phyloP scores from a whole-genome alignment of 345 rosid genomes.

The Erysimum cheiranthoides region DNA sequence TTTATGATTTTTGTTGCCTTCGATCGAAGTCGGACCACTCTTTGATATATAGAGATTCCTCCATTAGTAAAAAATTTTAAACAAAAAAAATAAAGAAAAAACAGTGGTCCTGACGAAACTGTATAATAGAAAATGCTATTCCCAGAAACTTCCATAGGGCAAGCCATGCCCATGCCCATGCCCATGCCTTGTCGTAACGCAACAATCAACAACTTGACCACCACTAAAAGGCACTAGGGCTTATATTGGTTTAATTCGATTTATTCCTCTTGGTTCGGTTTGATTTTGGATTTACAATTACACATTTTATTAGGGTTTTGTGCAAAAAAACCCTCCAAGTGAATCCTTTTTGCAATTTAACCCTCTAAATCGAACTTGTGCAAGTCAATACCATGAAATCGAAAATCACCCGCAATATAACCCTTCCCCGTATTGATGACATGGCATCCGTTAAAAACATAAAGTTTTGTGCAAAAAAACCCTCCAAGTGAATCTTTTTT shows the following conservation, averaged over 20 bases:
- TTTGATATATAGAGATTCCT: background rate
- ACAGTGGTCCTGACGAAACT: slow-evolving; percentile 29
- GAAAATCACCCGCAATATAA: too few relatives aligned
- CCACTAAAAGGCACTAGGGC: slow-evolving; percentile 3
- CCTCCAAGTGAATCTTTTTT: too few relatives aligned
- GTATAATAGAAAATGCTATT: slow-evolving; percentile 15
- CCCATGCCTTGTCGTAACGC: slow-evolving; percentile 7
- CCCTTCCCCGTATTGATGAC: too few relatives aligned
- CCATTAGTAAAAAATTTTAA: background rate
- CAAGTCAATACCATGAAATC: too few relatives aligned
- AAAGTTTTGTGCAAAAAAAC: too few relatives aligned
- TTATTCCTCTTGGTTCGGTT: background rate
- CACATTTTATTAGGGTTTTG: background rate
- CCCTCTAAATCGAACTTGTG: too few relatives aligned
- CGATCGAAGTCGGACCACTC: slow-evolving; percentile 18
- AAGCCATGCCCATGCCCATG: slow-evolving; percentile 13
- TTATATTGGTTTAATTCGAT: slow-evolving; percentile 4
- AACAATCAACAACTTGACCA: slow-evolving; percentile 39
- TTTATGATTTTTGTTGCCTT: background rate
- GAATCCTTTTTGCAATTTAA: too few relatives aligned
- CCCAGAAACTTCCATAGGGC: slow-evolving; percentile 21
- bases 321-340: too few relatives aligned
- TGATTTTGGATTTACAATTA: background rate
- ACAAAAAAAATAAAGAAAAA: background rate
- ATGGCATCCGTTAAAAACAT: too few relatives aligned